These are phyloP conservation scores for Davidsoniella eucalypti DNA, from an alignment of 2,329 filamentous ascomycete genomes.

Conservation along the genomic window DNA sequence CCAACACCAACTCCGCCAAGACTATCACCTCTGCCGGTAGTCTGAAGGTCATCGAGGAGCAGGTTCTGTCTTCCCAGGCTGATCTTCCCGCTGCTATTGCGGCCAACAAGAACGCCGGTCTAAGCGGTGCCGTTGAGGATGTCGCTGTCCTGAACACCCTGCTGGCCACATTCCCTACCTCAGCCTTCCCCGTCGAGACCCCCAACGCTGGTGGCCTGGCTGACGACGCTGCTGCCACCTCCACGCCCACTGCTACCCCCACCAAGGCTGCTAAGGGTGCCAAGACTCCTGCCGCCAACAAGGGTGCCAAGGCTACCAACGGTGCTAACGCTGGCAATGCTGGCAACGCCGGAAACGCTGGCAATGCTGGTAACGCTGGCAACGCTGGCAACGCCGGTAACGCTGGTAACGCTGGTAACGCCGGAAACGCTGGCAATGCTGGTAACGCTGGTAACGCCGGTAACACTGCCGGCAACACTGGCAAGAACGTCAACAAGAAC, in stretches of 20 bases:
- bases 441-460: background rate
- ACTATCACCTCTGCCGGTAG: constrained; percentile 30
- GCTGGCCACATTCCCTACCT: constrained; percentile 17
- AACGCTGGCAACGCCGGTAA: background rate
- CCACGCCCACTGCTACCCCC: constrained; percentile 12
- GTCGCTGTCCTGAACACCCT: constrained; percentile 20
- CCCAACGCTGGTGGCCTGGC: constrained; percentile 15
- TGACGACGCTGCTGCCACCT: constrained; percentile 11
- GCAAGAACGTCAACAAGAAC: background rate
- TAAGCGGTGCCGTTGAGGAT: constrained; percentile 17
- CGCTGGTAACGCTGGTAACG: constrained; percentile 2
- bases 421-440: background rate
- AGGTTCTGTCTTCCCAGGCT: constrained; percentile 33
- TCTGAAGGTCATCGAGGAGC: constrained; percentile 27
- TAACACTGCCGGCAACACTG: background rate
- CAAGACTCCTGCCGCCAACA: constrained; percentile 4
- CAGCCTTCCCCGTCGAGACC: constrained; percentile 21
- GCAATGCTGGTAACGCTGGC: background rate
- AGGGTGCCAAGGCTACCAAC: constrained; percentile 11
- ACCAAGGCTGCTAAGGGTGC: background rate
- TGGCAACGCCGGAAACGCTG: constrained; percentile 5
- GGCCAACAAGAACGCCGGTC: constrained; percentile 28
- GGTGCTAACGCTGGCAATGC: constrained; percentile 3
- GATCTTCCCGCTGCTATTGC: constrained; percentile 28
- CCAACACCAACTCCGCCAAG: constrained; percentile 27